A percentile compares a stretch with the other conserved stretches of the same genome.
phyloP scores from a whole-genome alignment of 1,139 yeast genomes.

The Groenewaldozyma sp. region DNA sequence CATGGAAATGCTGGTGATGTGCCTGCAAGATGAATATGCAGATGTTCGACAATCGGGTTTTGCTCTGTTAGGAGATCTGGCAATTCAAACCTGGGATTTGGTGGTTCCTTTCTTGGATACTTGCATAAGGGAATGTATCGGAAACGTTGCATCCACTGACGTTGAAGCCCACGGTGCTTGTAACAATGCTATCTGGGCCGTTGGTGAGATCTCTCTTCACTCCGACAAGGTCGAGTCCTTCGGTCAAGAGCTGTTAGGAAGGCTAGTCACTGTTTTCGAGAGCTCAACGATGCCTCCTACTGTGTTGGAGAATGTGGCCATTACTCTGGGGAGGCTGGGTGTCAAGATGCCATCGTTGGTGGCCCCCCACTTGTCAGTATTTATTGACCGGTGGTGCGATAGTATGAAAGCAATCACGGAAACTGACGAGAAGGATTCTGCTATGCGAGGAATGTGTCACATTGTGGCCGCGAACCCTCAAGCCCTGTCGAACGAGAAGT shows the following conservation, averaged over 20 bases:
- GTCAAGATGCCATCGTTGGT: constrained; percentile 50
- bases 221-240: constrained; percentile 43
- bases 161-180: constrained; percentile 31
- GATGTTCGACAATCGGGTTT: constrained; percentile 92
- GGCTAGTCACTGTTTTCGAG: constrained; percentile 57
- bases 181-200: constrained; percentile 89
- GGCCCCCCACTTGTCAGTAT: constrained; percentile 48
- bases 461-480: constrained; percentile 59
- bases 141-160: constrained; percentile 47
- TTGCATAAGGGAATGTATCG: constrained; percentile 52
- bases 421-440: constrained; percentile 72
- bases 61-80: constrained; percentile 84
- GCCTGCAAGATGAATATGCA: constrained; percentile 65
- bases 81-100: constrained; percentile 52
- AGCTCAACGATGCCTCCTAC: constrained; percentile 35
- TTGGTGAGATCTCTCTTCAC: constrained; percentile 76
- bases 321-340: constrained; percentile 87
- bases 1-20: constrained; percentile 55
- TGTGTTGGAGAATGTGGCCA: constrained; percentile 86
- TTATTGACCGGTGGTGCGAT: constrained; percentile 57
- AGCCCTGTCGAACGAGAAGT: constrained; percentile 45
- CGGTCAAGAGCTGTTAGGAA: constrained; percentile 44
- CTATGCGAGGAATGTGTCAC: constrained; percentile 68
- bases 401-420: constrained; percentile 57
- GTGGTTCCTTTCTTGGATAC: constrained; percentile 49